These are phyloP conservation scores for Monosporozyma siamensis DNA, from an alignment of 805 yeast genomes.

Conservation along the genomic window DNA sequence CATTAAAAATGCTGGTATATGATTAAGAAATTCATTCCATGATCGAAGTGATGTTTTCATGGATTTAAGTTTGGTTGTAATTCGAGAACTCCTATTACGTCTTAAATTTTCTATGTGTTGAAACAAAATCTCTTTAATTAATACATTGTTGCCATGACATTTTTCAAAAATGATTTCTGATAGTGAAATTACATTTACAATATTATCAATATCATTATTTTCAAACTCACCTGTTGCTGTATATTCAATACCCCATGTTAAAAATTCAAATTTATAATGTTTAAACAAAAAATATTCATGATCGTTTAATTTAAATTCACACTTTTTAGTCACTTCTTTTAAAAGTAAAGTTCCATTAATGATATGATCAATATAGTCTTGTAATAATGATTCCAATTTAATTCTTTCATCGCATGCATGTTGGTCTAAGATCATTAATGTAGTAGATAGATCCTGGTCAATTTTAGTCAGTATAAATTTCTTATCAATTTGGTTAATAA, in stretches of 20 bases:
- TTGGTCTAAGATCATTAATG: conserved; percentile 53
- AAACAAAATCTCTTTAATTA: conserved; percentile 7
- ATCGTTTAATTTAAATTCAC: conserved; percentile 15
- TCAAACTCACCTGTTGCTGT: too few relatives aligned
- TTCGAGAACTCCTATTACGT: too few relatives aligned
- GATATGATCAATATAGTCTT: conserved; percentile 29
- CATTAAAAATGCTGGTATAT: conserved; percentile 42
- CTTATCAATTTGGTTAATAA: conserved; percentile 50
- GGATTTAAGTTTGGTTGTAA: not conserved
- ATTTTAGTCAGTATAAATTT: conserved; percentile 50
- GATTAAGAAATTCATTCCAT: conserved; percentile 34
- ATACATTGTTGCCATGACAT: not conserved
- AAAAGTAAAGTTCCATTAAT: conserved; percentile 13
- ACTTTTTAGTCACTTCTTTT: conserved; percentile 7
- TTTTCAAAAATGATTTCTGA: not conserved
- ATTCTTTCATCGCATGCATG: conserved; percentile 82
- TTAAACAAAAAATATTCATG: conserved; percentile 30
- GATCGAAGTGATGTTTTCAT: conserved; percentile 21
- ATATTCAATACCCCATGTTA: conserved; percentile 39
- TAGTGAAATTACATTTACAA: not conserved
- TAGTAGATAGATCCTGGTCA: conserved; percentile 3
- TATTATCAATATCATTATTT: not conserved
- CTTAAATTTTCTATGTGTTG: not conserved
- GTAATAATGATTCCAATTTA: conserved; percentile 43
- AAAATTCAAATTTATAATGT: conserved; percentile 25